A percentile compares a stretch with the other conserved stretches of the same genome.
These are phyloP conservation scores for Withania somnifera DNA, from an alignment of 305 asterid species.

Conservation along the genomic window DNA sequence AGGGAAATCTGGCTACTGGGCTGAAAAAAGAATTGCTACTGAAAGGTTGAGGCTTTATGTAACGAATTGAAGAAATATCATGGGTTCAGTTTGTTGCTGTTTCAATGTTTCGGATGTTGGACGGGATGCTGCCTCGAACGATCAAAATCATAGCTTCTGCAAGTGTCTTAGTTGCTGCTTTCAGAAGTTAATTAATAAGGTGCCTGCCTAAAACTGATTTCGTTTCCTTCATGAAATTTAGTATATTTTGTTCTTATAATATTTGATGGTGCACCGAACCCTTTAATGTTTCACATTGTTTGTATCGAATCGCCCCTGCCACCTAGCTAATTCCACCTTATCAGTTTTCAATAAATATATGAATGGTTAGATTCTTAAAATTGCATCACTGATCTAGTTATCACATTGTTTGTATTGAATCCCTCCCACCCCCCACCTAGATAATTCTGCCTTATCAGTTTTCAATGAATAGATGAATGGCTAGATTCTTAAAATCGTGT, in stretches of 20 bases:
- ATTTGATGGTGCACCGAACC: neutral
- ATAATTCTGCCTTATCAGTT: no score
- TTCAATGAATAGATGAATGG: no score
- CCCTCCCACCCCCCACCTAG: no score
- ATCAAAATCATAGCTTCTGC: slow-evolving; percentile 5
- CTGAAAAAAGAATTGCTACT: neutral
- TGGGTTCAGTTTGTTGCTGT: slow-evolving; percentile 42
- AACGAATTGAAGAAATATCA: slow-evolving; percentile 8
- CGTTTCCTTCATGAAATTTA: neutral
- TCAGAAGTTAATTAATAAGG: slow-evolving; percentile 24
- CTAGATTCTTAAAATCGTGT: no score
- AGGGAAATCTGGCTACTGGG: neutral
- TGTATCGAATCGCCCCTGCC: neutral
- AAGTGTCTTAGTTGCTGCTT: slow-evolving; percentile 17
- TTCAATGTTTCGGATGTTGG: slow-evolving; percentile 15
- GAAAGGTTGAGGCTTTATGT: slow-evolving; percentile 1
- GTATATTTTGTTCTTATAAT: neutral
- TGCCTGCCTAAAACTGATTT: neutral
- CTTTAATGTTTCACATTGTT: neutral
- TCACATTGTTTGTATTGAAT: no score
- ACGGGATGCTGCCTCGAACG: neutral
- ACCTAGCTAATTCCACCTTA: neutral
- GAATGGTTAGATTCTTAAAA: neutral
- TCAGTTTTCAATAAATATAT: neutral
- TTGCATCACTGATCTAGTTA: neutral